phyloP scores from a whole-genome alignment of 768 basidiomycete genomes.

The Leccinum disarticulatum region DNA sequence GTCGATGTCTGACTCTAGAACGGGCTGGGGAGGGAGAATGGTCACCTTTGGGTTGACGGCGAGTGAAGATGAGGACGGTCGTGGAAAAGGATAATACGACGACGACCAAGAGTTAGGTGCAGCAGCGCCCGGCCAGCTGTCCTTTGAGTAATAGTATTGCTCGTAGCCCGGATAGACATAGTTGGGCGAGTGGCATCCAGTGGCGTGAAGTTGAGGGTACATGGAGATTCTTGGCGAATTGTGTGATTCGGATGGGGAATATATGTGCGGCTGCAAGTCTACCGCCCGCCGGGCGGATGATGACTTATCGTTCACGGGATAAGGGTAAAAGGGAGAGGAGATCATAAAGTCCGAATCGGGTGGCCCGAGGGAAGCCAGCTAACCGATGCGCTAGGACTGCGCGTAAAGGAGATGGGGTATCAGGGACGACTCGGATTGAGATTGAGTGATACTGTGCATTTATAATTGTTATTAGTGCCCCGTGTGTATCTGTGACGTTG shows the following conservation, averaged over 20 bases:
- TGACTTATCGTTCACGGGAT: slow-evolving; percentile 22
- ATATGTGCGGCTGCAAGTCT: slow-evolving; percentile 32
- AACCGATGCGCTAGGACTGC: slow-evolving; percentile 17
- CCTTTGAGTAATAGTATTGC: slow-evolving; percentile 23
- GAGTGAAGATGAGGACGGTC: slow-evolving; percentile 19
- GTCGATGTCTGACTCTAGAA: slow-evolving; percentile 26
- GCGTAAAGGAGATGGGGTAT: slow-evolving; percentile 25
- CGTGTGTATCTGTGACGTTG: slow-evolving; percentile 29
- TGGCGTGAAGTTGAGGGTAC: slow-evolving; percentile 27
- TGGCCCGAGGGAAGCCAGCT: slow-evolving; percentile 15
- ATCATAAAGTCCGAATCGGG: slow-evolving; percentile 33
- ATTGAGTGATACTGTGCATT: slow-evolving; percentile 26
- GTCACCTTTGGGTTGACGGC: slow-evolving; percentile 31
- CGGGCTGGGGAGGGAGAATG: slow-evolving; percentile 24
- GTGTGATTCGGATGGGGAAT: slow-evolving; percentile 28
- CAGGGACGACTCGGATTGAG: slow-evolving; percentile 26
- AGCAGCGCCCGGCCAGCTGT: slow-evolving; percentile 9
- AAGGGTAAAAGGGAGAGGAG: slow-evolving; percentile 31
- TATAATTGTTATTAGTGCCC: slow-evolving; percentile 22
- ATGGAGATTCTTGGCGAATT: slow-evolving; percentile 22
- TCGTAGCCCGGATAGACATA: slow-evolving; percentile 26
- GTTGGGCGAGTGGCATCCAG: slow-evolving; percentile 21
- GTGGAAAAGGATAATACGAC: slow-evolving; percentile 13
- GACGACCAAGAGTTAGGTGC: slow-evolving; percentile 22
- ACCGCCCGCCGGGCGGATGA: slow-evolving; percentile 21